Conservation (phyloP, 2,329 filamentous ascomycete species). For the Colletotrichum tanaceti region DNA sequence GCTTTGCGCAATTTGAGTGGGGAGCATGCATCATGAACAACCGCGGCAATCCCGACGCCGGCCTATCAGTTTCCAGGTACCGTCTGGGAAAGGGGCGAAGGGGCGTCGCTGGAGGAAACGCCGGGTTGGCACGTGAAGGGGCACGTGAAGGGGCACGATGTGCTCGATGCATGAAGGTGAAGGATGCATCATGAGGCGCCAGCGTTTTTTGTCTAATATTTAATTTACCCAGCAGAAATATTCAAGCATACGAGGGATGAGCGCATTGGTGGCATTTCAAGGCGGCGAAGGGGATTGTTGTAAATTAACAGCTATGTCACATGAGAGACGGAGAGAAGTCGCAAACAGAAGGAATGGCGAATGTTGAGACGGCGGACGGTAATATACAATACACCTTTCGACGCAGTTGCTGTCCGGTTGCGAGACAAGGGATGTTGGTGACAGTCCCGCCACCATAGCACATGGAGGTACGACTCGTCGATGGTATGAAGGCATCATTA, state of each 20-base stretch:
- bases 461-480: background rate
- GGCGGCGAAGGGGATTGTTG: conserved; percentile 2
- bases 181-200: conserved; percentile 2
- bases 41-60: conserved; percentile 53
- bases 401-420: background rate
- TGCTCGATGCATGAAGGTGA: conserved; percentile 51
- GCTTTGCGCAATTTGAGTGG: conserved; percentile 49
- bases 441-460: too few species aligned
- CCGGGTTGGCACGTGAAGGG: conserved; percentile 54
- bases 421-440: background rate
- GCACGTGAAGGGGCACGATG: conserved; percentile 56
- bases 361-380: background rate
- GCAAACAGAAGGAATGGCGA: background rate
- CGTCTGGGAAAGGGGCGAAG: conserved; percentile 65
- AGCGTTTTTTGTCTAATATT: conserved; percentile 28
- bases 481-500: background rate
- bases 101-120: conserved; percentile 50
- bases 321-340: background rate
- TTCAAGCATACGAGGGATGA: conserved; percentile 2
- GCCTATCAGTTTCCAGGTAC: conserved; percentile 63
- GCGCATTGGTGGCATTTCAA: background rate
- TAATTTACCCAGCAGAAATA: conserved; percentile 33
- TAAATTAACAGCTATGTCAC: conserved; percentile 16
- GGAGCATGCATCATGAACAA: conserved; percentile 30
- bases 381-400: background rate